These are phyloP conservation scores for Trametes cubensis DNA, from an alignment of 768 basidiomycete genomes.

Conservation along the genomic window DNA sequence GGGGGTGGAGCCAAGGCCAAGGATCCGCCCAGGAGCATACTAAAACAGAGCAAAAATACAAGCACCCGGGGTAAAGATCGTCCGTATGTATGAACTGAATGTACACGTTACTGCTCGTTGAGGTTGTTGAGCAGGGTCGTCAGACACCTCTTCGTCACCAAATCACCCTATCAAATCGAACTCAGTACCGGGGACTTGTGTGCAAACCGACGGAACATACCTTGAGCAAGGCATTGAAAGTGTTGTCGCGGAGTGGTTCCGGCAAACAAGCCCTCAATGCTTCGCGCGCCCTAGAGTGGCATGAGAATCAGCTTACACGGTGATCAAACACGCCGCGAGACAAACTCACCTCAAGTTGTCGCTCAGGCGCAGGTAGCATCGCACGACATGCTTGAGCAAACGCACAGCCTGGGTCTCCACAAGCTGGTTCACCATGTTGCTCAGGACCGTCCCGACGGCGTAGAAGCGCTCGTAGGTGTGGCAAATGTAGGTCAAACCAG, in stretches of 20 bases:
- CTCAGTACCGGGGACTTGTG: neutral
- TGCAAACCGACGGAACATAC: constrained; percentile 38
- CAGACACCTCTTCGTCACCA: constrained; percentile 95
- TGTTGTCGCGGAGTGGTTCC: constrained; percentile 91
- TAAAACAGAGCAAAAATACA: constrained; percentile 27
- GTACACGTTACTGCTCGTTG: constrained; percentile 48
- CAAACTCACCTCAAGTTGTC: constrained; percentile 82
- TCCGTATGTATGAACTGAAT: constrained; percentile 12
- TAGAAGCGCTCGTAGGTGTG: constrained; percentile 99
- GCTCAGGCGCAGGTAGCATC: constrained; percentile 93
- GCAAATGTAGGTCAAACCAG: constrained; percentile 97
- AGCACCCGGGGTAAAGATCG: constrained; percentile 22
- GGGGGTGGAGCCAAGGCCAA: neutral
- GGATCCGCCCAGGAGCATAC: constrained; percentile 20
- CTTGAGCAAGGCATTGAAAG: constrained; percentile 90
- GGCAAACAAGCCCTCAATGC: constrained; percentile 94
- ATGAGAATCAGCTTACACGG: neutral
- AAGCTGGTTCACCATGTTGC: constrained; percentile 98
- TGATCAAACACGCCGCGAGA: neutral
- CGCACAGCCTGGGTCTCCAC: constrained; percentile 98
- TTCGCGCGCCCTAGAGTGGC: constrained; percentile 77
- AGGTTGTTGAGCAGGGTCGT: constrained; percentile 89
- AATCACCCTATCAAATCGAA: constrained; percentile 69
- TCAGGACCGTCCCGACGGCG: constrained; percentile 96
- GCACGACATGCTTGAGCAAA: constrained; percentile 94